These are phyloP conservation scores for Beauveria bassiana DNA, from an alignment of 2,329 filamentous ascomycete species.

Conservation along the genomic window DNA sequence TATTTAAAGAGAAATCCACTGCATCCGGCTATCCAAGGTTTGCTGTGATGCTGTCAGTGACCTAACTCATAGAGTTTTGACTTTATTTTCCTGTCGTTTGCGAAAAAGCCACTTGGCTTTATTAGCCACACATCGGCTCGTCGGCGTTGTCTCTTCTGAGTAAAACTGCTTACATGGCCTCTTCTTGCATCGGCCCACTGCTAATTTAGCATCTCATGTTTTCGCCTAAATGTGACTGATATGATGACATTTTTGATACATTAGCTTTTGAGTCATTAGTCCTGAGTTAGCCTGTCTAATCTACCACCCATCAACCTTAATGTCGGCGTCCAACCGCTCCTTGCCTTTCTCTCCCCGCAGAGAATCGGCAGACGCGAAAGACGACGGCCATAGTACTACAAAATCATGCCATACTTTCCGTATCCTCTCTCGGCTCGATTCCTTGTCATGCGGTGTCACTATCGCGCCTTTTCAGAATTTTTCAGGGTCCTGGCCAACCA, in stretches of 20 bases:
- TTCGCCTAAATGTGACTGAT: too few species aligned
- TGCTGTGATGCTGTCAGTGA: too few species aligned
- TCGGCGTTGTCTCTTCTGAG: background rate
- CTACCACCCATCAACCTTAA: too few species aligned
- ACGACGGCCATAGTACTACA: background rate
- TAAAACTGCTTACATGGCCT: slow-evolving; percentile 2
- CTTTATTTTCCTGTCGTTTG: background rate
- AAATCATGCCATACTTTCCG: background rate
- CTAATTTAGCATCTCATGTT: background rate
- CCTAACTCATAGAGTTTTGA: too few species aligned
- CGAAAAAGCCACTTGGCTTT: background rate
- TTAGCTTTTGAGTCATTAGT: too few species aligned
- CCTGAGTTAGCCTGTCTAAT: too few species aligned
- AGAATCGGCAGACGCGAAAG: background rate
- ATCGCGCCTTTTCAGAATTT: too few species aligned
- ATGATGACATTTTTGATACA: too few species aligned
- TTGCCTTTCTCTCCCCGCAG: background rate
- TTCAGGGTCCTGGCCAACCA: background rate
- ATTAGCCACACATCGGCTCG: background rate
- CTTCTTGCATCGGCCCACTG: slow-evolving; percentile 2
- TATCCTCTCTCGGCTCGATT: background rate
- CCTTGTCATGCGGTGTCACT: background rate
- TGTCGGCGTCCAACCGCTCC: too few species aligned
- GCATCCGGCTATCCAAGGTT: too few species aligned
- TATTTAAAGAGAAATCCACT: too few species aligned